These are phyloP conservation scores for Pigoraptor vietnamica DNA, from an alignment of 78 protist species.

Conservation along the genomic window DNA sequence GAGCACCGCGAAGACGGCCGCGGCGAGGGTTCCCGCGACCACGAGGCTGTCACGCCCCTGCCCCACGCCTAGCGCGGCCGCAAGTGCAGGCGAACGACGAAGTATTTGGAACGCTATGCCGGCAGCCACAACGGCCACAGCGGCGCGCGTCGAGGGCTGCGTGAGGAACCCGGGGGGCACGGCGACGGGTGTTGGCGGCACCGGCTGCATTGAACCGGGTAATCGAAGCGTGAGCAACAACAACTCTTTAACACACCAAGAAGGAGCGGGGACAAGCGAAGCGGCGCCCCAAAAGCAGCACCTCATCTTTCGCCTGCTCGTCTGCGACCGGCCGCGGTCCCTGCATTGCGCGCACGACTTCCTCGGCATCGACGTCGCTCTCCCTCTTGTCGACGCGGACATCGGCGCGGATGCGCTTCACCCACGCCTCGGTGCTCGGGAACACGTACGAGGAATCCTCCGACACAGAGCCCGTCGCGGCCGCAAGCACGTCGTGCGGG, in stretches of 20 bases:
- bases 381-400: neutral
- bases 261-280: too few species aligned
- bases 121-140: neutral
- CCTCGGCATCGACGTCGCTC: neutral
- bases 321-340: neutral
- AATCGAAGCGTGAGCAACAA: too few species aligned
- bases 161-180: too few species aligned
- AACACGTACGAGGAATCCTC: neutral
- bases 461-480: neutral
- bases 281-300: too few species aligned
- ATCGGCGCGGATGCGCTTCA: neutral
- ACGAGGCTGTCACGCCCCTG: neutral
- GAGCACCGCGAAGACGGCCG: neutral
- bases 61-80: neutral
- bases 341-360: neutral
- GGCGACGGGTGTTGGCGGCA: too few species aligned
- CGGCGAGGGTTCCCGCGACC: neutral
- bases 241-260: too few species aligned
- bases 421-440: neutral
- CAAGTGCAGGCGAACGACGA: neutral
- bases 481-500: neutral
- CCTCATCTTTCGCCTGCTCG: too few species aligned
- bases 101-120: neutral
- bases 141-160: neutral
- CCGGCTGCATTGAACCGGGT: too few species aligned